These are phyloP conservation scores for Scedosporium boydii DNA, from an alignment of 2,329 filamentous ascomycete genomes.

Conservation along the genomic window DNA sequence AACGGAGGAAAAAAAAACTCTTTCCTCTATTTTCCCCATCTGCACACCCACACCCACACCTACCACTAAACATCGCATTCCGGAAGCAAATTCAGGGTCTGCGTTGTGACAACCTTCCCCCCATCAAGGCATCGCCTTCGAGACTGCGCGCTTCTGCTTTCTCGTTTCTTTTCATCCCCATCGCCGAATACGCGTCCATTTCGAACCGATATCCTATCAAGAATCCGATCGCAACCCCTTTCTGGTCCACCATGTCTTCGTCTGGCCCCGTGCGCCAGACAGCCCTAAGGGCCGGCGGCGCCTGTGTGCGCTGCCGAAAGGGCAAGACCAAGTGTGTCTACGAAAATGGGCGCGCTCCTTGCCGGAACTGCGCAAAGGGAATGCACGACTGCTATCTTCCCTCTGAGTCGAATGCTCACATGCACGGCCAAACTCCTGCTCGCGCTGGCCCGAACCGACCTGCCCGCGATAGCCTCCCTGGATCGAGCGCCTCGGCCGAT, in stretches of 20 bases:
- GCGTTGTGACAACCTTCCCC: not conserved
- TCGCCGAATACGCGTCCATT: not conserved
- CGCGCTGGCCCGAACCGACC: constrained; percentile 38
- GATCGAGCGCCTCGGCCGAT: constrained; percentile 28
- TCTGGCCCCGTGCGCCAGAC: constrained; percentile 43
- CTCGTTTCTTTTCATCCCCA: not conserved
- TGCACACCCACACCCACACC: not conserved
- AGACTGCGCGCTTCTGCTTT: not conserved
- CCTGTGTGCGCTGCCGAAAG: constrained; percentile 54
- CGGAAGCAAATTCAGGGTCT: not conserved
- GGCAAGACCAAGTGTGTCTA: constrained; percentile 57
- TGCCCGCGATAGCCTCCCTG: constrained; percentile 44
- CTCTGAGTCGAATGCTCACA: constrained; percentile 49
- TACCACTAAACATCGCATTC: not conserved
- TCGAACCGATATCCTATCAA: not conserved
- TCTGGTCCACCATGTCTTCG: constrained; percentile 28
- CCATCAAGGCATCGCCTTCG: not conserved
- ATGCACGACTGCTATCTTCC: constrained; percentile 56
- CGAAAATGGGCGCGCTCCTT: constrained; percentile 52
- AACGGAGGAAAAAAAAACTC: not conserved
- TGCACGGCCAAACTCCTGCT: constrained; percentile 49
- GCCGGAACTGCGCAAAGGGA: constrained; percentile 54
- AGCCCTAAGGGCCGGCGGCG: constrained; percentile 50
- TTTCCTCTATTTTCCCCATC: not conserved
- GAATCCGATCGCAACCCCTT: not conserved